Evolutionary conservation across 2,329 filamentous ascomycete species (phyloP), one percentile per base, ranked within the genome.

Genomic region (Ophiostoma tasmaniense): DNA sequence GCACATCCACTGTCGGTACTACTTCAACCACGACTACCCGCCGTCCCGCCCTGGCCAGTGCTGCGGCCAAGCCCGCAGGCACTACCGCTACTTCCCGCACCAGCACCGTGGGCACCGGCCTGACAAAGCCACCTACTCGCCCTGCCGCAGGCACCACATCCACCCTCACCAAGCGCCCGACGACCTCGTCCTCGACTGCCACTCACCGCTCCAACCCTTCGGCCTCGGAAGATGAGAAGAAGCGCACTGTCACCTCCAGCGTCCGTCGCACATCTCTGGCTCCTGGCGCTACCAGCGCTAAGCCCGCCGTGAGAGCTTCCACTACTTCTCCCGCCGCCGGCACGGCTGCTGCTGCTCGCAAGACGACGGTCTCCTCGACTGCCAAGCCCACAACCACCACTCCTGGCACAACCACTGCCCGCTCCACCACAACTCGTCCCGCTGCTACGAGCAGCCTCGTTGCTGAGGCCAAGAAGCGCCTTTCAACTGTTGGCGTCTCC

Each of bases 401-500:
- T 22, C 73, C 77, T 2, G 74, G 75, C 64, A 71, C 77, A 30
- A 72, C 64, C 30, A 30, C 42, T 30, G 33, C 45, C 8, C 42
- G 42, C 20, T 20, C 66, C 20, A 74, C 75, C 45, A 74, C 75
- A 20, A 77, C 78, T 39, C 25, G 70, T 5, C 75, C 79, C 5
- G 73, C 76, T 10, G 72, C 75, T 28, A 73, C 79, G 13, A 17
- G 52, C 11, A 75, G 80, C 33, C 71, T 79, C 7, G 79, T 81
- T 1, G 78, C 82, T 50, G 81, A 85, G 61, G 80, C 82, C 22
- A 85, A 82, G 75, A 89, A 88, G 78, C 81, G 86, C 37, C 77
- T 89, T 22, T 88, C 87, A 11, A 81, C 81, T 0, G 79, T 81
- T 28, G 79, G 82, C 35, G 76, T 77, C 1, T 74, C 81, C 3